Evolutionary conservation across 306 rosid genomes (phyloP).

Genomic region (Quillaja saponaria): DNA sequence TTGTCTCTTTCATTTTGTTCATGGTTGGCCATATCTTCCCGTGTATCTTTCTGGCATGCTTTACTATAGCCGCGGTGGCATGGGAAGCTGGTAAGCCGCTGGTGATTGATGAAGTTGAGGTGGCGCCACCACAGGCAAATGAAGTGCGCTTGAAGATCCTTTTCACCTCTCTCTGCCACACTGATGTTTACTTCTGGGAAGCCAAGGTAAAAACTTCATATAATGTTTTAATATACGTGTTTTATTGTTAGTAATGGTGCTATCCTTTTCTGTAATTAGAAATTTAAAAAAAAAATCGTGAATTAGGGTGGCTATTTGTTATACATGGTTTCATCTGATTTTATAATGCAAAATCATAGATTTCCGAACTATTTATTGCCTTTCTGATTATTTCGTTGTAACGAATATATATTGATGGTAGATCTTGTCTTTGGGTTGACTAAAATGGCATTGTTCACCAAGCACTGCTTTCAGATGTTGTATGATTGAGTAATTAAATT

Average conservation of each 20-base stretch:
- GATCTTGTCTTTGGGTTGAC: no score
- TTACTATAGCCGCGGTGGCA: slow-evolving; percentile 43
- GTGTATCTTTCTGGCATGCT: no score
- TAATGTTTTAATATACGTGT: not conserved
- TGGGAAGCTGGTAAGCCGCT: slow-evolving; percentile 60
- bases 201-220: slow-evolving; percentile 35
- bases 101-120: slow-evolving; percentile 51
- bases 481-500: no score
- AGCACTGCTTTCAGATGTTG: no score
- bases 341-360: not conserved
- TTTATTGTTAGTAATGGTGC: no score
- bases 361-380: not conserved
- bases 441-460: no score
- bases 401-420: no score
- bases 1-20: not conserved
- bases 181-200: slow-evolving; percentile 59
- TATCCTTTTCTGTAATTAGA: no score
- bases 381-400: no score
- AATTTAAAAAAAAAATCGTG: no score
- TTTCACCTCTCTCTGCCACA: slow-evolving; percentile 55
- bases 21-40: no score
- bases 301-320: no score
- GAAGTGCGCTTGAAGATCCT: slow-evolving; percentile 59
- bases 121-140: slow-evolving; percentile 51
- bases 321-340: not conserved